A percentile compares a stretch with the other conserved stretches of the same genome.
Evolutionary conservation across 257 asterid genomes (phyloP).

Genomic region (Solanum pimpinellifolium): DNA sequence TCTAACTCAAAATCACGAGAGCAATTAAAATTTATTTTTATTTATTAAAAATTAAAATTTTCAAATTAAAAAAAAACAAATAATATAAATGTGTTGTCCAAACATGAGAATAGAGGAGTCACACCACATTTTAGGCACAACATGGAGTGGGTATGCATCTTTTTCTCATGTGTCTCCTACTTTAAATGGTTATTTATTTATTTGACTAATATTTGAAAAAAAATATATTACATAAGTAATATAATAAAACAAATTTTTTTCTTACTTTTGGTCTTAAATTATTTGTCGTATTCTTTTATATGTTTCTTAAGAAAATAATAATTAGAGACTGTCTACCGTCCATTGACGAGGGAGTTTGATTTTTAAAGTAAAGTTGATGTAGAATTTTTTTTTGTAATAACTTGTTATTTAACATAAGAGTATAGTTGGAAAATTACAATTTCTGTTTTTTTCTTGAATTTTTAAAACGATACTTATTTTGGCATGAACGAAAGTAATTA

Average conservation of each 20-base stretch:
- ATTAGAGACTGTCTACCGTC: too few relatives aligned
- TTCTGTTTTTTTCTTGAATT: not conserved
- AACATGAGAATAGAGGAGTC: not conserved
- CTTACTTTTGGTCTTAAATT: too few relatives aligned
- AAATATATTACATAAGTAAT: not conserved
- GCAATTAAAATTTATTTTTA: not conserved
- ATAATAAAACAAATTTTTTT: not conserved
- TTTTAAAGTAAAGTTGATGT: not conserved
- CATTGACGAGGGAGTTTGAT: not conserved
- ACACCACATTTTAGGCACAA: conserved; percentile 9
- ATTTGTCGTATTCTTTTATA: too few relatives aligned
- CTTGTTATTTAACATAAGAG: not conserved
- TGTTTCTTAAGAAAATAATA: too few relatives aligned
- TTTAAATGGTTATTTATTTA: not conserved
- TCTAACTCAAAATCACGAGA: not conserved
- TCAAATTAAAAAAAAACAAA: not conserved
- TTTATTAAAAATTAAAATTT: not conserved
- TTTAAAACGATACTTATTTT: not conserved
- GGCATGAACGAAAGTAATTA: not conserved
- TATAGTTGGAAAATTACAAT: not conserved
- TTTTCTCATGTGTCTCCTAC: conserved; percentile 13
- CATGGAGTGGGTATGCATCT: conserved; percentile 22
- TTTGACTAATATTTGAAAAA: not conserved
- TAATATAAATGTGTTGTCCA: not conserved
- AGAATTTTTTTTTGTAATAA: too few relatives aligned